These are phyloP conservation scores for Nemania sp. DNA, from an alignment of 2,329 filamentous ascomycete species.

Conservation along the genomic window DNA sequence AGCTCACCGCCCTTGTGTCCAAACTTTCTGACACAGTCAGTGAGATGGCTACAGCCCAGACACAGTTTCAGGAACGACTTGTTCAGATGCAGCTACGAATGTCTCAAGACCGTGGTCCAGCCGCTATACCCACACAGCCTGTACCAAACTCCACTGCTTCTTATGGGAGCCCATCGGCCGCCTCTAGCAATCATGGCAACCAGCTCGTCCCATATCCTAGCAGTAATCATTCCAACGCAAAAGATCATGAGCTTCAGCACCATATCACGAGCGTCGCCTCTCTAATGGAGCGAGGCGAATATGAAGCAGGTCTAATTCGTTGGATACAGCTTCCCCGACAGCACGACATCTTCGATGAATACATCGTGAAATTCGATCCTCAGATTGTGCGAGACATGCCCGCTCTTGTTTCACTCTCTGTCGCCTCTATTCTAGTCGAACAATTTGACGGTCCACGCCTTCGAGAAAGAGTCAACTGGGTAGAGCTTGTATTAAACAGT, in stretches of 20 bases:
- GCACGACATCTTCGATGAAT: constrained; percentile 71
- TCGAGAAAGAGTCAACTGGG: constrained; percentile 68
- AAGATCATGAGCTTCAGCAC: constrained; percentile 67
- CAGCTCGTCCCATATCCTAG: constrained; percentile 56
- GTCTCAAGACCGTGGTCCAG: constrained; percentile 54
- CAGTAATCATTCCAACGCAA: constrained; percentile 57
- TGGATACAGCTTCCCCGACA: constrained; percentile 75
- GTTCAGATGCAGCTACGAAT: constrained; percentile 67
- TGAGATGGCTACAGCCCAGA: constrained; percentile 75
- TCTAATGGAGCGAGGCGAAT: constrained; percentile 70
- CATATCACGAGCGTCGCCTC: constrained; percentile 70
- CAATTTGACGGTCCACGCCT: constrained; percentile 66
- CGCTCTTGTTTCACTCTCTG: constrained; percentile 71
- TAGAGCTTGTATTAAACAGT: constrained; percentile 69
- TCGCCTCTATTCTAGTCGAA: constrained; percentile 72
- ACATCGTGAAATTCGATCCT: constrained; percentile 64
- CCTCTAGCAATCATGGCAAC: constrained; percentile 48
- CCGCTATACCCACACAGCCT: constrained; percentile 40
- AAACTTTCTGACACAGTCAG: constrained; percentile 76
- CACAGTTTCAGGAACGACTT: constrained; percentile 74
- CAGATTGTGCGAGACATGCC: constrained; percentile 68
- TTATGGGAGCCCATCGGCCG: constrained; percentile 49
- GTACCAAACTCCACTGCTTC: constrained; percentile 42
- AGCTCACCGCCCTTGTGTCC: constrained; percentile 75
- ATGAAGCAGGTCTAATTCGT: constrained; percentile 72